phyloP scores from a whole-genome alignment of 2,329 filamentous ascomycete genomes.

The Myriosclerotinia curreyana region DNA sequence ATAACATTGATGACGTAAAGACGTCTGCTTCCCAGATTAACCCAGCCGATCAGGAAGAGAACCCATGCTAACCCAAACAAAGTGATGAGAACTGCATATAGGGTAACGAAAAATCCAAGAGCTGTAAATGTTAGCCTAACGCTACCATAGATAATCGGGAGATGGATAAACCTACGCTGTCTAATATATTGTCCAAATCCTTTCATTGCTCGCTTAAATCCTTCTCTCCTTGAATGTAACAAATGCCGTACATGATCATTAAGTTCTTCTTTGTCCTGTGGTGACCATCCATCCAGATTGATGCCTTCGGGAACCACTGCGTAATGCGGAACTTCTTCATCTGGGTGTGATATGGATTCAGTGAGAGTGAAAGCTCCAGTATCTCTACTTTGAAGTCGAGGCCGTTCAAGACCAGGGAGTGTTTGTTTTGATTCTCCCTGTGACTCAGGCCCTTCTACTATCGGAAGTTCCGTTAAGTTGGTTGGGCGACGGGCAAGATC shows the following conservation, averaged over 20 bases:
- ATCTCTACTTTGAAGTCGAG: constrained; percentile 26
- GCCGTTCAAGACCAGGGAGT: not conserved
- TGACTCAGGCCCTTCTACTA: constrained; percentile 22
- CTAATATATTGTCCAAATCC: constrained; percentile 78
- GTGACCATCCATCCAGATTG: constrained; percentile 69
- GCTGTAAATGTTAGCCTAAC: constrained; percentile 44
- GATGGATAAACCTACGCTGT: constrained; percentile 52
- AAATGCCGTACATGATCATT: constrained; percentile 85
- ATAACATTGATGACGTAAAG: constrained; percentile 67
- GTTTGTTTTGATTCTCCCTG: constrained; percentile 15
- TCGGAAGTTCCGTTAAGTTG: constrained; percentile 18
- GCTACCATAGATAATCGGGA: constrained; percentile 11
- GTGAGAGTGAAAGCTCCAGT: constrained; percentile 38
- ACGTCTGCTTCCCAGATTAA: constrained; percentile 73
- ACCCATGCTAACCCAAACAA: constrained; percentile 86
- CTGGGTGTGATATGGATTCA: constrained; percentile 66
- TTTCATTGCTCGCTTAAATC: constrained; percentile 74
- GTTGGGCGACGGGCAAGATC: constrained; percentile 14
- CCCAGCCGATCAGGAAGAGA: constrained; percentile 87
- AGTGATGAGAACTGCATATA: constrained; percentile 80
- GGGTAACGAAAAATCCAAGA: constrained; percentile 76
- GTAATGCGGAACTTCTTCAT: constrained; percentile 60
- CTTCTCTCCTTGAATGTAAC: constrained; percentile 75
- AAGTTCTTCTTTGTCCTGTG: constrained; percentile 69
- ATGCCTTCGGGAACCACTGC: constrained; percentile 76